These are phyloP conservation scores for Neurospora sp. DNA, from an alignment of 495 filamentous ascomycete genomes.

Conservation along the genomic window DNA sequence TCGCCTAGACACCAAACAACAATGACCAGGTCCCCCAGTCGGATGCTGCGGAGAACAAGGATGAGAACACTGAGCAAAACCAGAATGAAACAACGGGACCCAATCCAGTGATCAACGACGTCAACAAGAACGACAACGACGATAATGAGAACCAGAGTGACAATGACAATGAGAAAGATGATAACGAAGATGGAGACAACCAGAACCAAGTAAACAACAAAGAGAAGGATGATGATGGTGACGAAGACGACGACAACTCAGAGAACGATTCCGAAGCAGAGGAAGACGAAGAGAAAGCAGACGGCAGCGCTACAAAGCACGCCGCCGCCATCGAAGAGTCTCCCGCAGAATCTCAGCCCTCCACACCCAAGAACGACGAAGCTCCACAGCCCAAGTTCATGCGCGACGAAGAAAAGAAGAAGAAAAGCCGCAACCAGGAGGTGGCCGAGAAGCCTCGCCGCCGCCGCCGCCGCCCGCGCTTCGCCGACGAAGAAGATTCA, in stretches of 20 bases:
- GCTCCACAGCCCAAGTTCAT: constrained; percentile 27
- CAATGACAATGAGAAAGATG: constrained; percentile 5
- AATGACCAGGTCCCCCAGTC: constrained; percentile 10
- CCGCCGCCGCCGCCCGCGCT: constrained; percentile 6
- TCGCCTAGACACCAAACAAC: constrained; percentile 2
- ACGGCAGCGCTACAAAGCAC: constrained; percentile 1
- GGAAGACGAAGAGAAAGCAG: constrained; percentile 17
- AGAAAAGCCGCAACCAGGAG: constrained; percentile 8
- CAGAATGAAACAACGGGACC: constrained; percentile 3
- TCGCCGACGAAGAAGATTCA: constrained; percentile 2
- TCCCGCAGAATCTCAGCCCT: constrained; percentile 16
- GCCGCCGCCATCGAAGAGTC: not conserved
- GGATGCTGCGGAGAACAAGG: constrained; percentile 10
- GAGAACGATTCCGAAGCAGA: constrained; percentile 6
- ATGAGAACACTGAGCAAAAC: constrained; percentile 1
- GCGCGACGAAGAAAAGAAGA: constrained; percentile 14
- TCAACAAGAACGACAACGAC: not conserved
- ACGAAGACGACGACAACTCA: constrained; percentile 5
- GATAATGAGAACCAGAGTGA: not conserved
- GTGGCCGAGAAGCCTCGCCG: constrained; percentile 8
- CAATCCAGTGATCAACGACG: not conserved
- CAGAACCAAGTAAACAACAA: constrained; percentile 9
- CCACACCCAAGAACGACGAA: constrained; percentile 23
- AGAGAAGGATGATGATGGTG: constrained; percentile 1
- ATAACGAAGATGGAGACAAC: constrained; percentile 9